A percentile compares a stretch with the other conserved stretches of the same genome.
These are phyloP conservation scores for Sanghuangporus baumii DNA, from an alignment of 1,284 basidiomycete species.

Conservation along the genomic window DNA sequence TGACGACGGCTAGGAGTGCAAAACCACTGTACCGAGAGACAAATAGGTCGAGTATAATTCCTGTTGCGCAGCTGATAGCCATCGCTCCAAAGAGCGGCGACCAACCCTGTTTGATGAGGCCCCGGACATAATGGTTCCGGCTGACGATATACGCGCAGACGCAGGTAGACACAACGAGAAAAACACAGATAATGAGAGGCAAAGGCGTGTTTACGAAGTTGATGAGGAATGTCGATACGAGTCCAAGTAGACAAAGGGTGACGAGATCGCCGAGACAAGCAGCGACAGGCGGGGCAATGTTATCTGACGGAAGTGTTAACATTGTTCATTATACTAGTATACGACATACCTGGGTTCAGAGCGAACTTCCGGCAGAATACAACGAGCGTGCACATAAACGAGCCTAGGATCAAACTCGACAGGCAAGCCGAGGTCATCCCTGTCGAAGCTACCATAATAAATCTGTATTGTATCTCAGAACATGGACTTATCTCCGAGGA, in stretches of 20 bases:
- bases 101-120: slow-evolving; percentile 84
- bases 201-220: slow-evolving; percentile 58
- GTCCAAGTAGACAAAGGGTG: slow-evolving; percentile 75
- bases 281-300: slow-evolving; percentile 92
- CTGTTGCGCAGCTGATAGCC: slow-evolving; percentile 87
- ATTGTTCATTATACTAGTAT: not conserved
- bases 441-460: slow-evolving; percentile 83
- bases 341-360: slow-evolving; percentile 73
- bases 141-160: slow-evolving; percentile 51
- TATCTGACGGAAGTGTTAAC: slow-evolving; percentile 48
- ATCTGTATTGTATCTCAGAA: slow-evolving; percentile 33
- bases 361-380: slow-evolving; percentile 72
- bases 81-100: slow-evolving; percentile 87
- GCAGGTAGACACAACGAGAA: slow-evolving; percentile 52
- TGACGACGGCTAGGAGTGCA: slow-evolving; percentile 83
- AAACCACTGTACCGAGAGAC: slow-evolving; percentile 86
- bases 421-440: slow-evolving; percentile 86
- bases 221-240: slow-evolving; percentile 62
- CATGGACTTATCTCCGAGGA: not conserved
- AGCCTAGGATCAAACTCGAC: slow-evolving; percentile 78
- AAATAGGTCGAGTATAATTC: slow-evolving; percentile 87
- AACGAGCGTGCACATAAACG: slow-evolving; percentile 88
- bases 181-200: slow-evolving; percentile 55
- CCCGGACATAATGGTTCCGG: slow-evolving; percentile 61
- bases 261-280: slow-evolving; percentile 90